A percentile compares a stretch with the other conserved stretches of the same genome.
These are phyloP conservation scores for Zygosaccharomyces kombuchaensis DNA, from an alignment of 805 yeast species.

Conservation along the genomic window DNA sequence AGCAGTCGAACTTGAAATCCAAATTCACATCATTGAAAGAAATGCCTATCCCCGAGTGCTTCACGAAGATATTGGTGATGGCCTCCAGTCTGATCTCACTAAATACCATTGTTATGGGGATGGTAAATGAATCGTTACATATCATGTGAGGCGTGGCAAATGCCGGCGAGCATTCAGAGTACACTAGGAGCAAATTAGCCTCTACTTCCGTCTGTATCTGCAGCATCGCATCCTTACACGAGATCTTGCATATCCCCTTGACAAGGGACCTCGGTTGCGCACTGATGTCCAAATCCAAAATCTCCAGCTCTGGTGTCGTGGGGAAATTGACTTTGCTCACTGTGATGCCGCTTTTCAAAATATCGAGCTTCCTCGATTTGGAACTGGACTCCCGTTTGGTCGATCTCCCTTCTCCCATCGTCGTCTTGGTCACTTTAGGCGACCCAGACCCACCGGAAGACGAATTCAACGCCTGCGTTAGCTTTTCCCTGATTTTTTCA, in stretches of 20 bases:
- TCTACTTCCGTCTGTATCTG: slow-evolving; percentile 36
- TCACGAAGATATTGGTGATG: slow-evolving; percentile 33
- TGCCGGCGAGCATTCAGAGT: slow-evolving; percentile 26
- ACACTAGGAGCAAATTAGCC: slow-evolving; percentile 31
- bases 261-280: slow-evolving; percentile 33
- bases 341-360: slow-evolving; percentile 30
- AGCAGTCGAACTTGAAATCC: slow-evolving; percentile 36
- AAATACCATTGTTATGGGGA: slow-evolving; percentile 36
- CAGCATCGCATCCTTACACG: slow-evolving; percentile 32
- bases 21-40: slow-evolving; percentile 37
- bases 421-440: slow-evolving; percentile 9
- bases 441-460: slow-evolving; percentile 9
- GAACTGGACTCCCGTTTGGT: slow-evolving; percentile 5
- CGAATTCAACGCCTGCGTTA: slow-evolving; percentile 27
- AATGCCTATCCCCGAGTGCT: slow-evolving; percentile 32
- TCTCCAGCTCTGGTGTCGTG: slow-evolving; percentile 31
- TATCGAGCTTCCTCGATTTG: slow-evolving; percentile 21
- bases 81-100: slow-evolving; percentile 33
- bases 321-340: slow-evolving; percentile 32
- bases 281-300: slow-evolving; percentile 32
- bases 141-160: slow-evolving; percentile 33
- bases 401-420: slow-evolving; percentile 6
- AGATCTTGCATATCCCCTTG: slow-evolving; percentile 34
- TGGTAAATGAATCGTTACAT: slow-evolving; percentile 33
- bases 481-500: slow-evolving; percentile 26